phyloP scores from a whole-genome alignment of 2,329 filamentous ascomycete genomes.

The Bipolaris zeicola region DNA sequence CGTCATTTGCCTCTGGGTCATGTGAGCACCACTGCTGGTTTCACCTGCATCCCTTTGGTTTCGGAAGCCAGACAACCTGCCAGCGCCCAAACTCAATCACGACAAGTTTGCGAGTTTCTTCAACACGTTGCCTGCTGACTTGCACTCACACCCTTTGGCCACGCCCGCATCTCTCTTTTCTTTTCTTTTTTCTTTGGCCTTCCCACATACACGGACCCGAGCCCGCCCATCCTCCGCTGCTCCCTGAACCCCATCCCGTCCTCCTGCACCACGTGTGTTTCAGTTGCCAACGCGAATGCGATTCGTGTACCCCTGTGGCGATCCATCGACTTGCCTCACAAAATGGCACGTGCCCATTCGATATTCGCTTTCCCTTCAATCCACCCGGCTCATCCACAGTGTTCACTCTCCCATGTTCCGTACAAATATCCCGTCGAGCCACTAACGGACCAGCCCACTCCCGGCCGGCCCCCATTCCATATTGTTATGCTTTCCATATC shows the following conservation, averaged over 20 bases:
- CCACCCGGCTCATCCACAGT: slow-evolving; percentile 10
- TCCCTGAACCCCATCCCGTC: slow-evolving; percentile 15
- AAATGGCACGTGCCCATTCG: slow-evolving; percentile 14
- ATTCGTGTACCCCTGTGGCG: slow-evolving; percentile 19
- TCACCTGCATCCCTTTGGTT: slow-evolving; percentile 22
- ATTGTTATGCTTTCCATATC: neutral
- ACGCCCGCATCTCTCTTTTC: slow-evolving; percentile 7
- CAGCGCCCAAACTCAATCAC: slow-evolving; percentile 9
- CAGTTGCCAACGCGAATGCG: slow-evolving; percentile 15
- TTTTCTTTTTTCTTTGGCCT: neutral
- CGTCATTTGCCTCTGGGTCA: slow-evolving; percentile 20
- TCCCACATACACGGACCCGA: neutral
- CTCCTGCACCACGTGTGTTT: slow-evolving; percentile 18
- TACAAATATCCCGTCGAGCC: slow-evolving; percentile 1
- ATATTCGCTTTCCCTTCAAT: slow-evolving; percentile 8
- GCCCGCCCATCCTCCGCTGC: slow-evolving; percentile 9
- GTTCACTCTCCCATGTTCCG: neutral
- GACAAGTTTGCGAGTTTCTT: slow-evolving; percentile 10
- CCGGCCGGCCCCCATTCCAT: neutral
- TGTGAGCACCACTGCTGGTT: slow-evolving; percentile 21
- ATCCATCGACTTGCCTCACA: slow-evolving; percentile 16
- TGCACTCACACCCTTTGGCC: slow-evolving; percentile 8
- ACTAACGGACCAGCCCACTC: slow-evolving; percentile 1
- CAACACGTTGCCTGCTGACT: slow-evolving; percentile 7
- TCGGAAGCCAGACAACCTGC: slow-evolving; percentile 13